Evolutionary conservation across 495 filamentous ascomycete species (phyloP).

Genomic region (Pseudevernia furfuracea): DNA sequence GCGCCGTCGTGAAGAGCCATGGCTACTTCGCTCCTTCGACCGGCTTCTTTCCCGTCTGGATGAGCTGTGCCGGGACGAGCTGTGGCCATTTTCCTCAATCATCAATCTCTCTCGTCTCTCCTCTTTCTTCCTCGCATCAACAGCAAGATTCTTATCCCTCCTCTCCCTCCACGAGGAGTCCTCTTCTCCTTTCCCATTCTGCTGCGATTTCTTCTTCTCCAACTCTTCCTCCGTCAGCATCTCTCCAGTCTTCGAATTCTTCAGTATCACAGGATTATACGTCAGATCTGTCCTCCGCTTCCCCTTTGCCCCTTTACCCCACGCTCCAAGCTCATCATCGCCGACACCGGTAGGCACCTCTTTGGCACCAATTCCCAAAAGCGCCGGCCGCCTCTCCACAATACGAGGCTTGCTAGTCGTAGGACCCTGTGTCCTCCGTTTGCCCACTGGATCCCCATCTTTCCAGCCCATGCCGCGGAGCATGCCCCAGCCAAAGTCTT

Average conservation of each 20-base stretch:
- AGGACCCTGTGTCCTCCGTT: conserved; percentile 40
- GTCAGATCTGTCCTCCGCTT: conserved; percentile 46
- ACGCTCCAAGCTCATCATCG: conserved; percentile 65
- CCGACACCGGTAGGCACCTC: conserved; percentile 55
- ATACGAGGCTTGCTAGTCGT: conserved; percentile 38
- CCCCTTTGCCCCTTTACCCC: conserved; percentile 59
- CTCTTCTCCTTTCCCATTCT: conserved; percentile 31
- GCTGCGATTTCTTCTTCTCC: conserved; percentile 37
- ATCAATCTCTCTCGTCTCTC: conserved; percentile 30
- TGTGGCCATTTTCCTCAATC: conserved; percentile 34
- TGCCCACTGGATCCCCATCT: conserved; percentile 66
- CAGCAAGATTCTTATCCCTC: conserved; percentile 40
- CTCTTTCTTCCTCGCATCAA: conserved; percentile 37
- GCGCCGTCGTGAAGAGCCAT: conserved; percentile 1
- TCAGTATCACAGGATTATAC: conserved; percentile 61
- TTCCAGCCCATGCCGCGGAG: conserved; percentile 92
- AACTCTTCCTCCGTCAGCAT: conserved; percentile 57
- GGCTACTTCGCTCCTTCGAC: conserved; percentile 25
- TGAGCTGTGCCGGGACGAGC: conserved; percentile 5
- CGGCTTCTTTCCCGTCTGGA: conserved; percentile 31
- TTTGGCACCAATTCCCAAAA: conserved; percentile 81
- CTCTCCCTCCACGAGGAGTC: conserved; percentile 43
- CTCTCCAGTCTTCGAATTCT: conserved; percentile 60
- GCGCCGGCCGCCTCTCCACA: conserved; percentile 61
- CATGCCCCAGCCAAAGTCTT: conserved; percentile 85